phyloP scores from a whole-genome alignment of 495 filamentous ascomycete genomes.

The Talaromyces wortmannii region DNA sequence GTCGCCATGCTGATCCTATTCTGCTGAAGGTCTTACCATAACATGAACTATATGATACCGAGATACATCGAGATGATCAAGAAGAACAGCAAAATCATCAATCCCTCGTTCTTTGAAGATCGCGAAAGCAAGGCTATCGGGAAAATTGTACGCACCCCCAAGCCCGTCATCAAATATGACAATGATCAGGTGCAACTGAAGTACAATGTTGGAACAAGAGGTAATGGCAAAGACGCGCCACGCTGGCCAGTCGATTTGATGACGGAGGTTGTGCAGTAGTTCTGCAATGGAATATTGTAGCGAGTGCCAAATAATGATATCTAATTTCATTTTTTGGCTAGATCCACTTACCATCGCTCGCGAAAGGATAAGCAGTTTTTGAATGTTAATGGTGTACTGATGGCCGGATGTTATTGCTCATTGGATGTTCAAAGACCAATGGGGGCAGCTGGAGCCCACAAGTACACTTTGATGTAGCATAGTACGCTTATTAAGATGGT shows the following conservation, averaged over 20 bases:
- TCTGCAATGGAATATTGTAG: background rate
- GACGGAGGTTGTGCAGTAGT: constrained; percentile 12
- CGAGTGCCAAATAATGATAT: background rate
- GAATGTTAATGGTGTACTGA: background rate
- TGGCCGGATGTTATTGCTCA: background rate
- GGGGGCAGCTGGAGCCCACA: background rate
- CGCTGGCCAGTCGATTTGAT: constrained; percentile 9
- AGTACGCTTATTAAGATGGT: background rate
- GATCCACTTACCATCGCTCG: background rate
- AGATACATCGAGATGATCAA: background rate
- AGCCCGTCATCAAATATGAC: constrained; percentile 7
- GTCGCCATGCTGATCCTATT: background rate
- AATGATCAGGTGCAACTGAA: constrained; percentile 6
- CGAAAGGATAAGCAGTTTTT: background rate
- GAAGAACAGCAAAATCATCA: background rate
- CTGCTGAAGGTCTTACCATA: constrained; percentile 5
- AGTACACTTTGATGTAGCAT: background rate
- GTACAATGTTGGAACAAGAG: constrained; percentile 16
- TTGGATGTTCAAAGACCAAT: background rate
- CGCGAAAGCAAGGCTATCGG: background rate
- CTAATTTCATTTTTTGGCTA: background rate
- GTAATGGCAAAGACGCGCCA: constrained; percentile 16
- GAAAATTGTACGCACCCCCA: background rate
- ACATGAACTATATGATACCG: constrained; percentile 1
- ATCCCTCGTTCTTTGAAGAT: background rate